Percentiles rank a stretch among this genome's conserved stretches.
phyloP scores from a whole-genome alignment of 2,329 filamentous ascomycete genomes.

The Diaporthe capsici region DNA sequence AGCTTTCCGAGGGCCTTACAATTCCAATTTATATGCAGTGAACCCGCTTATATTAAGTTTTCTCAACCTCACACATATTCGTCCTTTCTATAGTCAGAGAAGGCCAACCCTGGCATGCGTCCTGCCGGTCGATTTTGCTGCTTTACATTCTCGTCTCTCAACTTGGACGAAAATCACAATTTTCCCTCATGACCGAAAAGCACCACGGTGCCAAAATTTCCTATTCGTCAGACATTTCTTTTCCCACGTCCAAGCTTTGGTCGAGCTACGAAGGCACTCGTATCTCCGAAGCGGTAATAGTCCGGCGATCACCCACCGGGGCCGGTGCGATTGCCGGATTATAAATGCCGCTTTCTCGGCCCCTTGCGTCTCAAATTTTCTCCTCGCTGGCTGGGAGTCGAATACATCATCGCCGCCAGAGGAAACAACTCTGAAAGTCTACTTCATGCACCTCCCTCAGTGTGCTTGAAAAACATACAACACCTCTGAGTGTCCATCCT shows the following conservation, averaged over 20 bases:
- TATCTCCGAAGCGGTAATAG: slow-evolving; percentile 24
- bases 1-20: not conserved
- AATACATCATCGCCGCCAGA: not conserved
- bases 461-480: no score
- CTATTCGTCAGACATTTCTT: not conserved
- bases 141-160: not conserved
- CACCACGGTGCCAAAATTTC: not conserved
- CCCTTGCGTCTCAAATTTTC: slow-evolving; percentile 7
- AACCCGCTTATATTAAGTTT: not conserved
- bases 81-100: not conserved
- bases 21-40: not conserved
- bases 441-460: not conserved
- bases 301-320: slow-evolving; percentile 20
- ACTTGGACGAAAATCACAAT: not conserved
- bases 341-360: slow-evolving; percentile 10
- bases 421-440: no score
- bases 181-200: not conserved
- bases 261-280: slow-evolving; percentile 7
- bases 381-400: not conserved
- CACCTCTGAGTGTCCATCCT: not conserved
- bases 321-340: slow-evolving; percentile 9
- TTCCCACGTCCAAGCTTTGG: not conserved
- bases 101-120: no score
- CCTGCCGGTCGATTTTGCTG: not conserved
- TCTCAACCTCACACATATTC: not conserved